These are phyloP conservation scores for Sclerotinia subarctica DNA, from an alignment of 2,329 filamentous ascomycete genomes.

Conservation along the genomic window DNA sequence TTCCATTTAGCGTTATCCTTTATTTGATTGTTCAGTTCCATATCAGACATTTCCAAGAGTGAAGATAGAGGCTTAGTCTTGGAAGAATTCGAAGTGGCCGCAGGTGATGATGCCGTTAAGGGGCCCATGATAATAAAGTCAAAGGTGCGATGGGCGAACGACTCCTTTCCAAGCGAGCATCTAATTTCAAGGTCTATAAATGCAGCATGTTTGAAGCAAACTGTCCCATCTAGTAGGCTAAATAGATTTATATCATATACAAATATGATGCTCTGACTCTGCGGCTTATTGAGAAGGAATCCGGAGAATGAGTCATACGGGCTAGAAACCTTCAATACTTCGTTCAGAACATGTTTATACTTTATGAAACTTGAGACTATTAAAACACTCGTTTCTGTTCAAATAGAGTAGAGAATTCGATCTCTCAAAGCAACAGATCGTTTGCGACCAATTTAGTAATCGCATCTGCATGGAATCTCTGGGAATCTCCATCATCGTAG, in stretches of 20 bases:
- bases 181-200: background rate
- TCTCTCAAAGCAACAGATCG: background rate
- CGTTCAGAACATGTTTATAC: background rate
- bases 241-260: background rate
- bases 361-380: background rate
- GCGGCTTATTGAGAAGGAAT: background rate
- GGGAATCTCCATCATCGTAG: background rate
- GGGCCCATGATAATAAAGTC: background rate
- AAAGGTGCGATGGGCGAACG: background rate
- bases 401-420: background rate
- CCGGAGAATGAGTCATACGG: background rate
- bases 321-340: background rate
- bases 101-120: background rate
- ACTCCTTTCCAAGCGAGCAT: background rate
- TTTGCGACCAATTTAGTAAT: background rate
- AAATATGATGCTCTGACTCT: background rate
- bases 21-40: slow-evolving; percentile 1
- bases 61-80: background rate
- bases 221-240: background rate
- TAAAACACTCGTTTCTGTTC: background rate
- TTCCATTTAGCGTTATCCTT: slow-evolving; percentile 12
- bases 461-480: background rate
- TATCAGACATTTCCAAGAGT: slow-evolving; percentile 5
- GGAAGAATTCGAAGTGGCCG: background rate
- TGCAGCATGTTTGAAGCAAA: background rate